phyloP scores from a whole-genome alignment of 352 stramenopile genomes.

The Phytophthora pini region DNA sequence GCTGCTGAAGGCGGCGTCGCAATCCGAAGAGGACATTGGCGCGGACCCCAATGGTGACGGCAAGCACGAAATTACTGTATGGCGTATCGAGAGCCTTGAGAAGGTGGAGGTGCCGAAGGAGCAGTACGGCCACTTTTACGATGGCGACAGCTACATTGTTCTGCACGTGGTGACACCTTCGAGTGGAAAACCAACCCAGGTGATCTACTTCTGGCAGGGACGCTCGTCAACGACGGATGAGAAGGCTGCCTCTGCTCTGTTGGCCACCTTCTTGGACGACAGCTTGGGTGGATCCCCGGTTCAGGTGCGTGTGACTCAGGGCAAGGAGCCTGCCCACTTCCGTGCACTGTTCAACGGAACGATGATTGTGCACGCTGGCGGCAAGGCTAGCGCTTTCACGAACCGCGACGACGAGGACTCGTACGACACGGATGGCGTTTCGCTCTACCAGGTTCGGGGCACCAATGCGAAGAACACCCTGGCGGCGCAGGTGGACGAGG shows the following conservation, averaged over 20 bases:
- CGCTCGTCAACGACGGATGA: constrained; percentile 88
- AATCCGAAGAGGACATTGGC: constrained; percentile 75
- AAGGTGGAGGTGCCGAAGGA: constrained; percentile 82
- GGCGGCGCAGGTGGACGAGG: constrained; percentile 81
- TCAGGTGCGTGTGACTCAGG: constrained; percentile 88
- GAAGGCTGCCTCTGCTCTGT: constrained; percentile 76
- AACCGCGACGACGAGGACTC: constrained; percentile 85
- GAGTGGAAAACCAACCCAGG: constrained; percentile 71
- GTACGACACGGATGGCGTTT: constrained; percentile 88
- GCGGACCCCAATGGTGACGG: constrained; percentile 71
- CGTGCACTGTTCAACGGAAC: constrained; percentile 90
- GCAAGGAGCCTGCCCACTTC: constrained; percentile 90
- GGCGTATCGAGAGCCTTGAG: constrained; percentile 92
- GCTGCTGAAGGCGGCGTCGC: constrained; percentile 48
- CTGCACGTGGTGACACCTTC: constrained; percentile 80
- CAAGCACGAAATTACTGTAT: constrained; percentile 86
- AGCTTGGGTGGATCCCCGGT: constrained; percentile 83
- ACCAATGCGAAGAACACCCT: constrained; percentile 88
- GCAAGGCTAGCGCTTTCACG: constrained; percentile 89
- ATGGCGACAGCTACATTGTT: constrained; percentile 97
- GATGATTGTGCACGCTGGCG: constrained; percentile 91
- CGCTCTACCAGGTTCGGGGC: constrained; percentile 92
- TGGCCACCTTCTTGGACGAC: constrained; percentile 83
- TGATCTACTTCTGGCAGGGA: constrained; percentile 95
- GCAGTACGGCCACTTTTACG: constrained; percentile 93